Conservation (phyloP, 306 rosid genomes). For the Acacia melanoxylon region DNA sequence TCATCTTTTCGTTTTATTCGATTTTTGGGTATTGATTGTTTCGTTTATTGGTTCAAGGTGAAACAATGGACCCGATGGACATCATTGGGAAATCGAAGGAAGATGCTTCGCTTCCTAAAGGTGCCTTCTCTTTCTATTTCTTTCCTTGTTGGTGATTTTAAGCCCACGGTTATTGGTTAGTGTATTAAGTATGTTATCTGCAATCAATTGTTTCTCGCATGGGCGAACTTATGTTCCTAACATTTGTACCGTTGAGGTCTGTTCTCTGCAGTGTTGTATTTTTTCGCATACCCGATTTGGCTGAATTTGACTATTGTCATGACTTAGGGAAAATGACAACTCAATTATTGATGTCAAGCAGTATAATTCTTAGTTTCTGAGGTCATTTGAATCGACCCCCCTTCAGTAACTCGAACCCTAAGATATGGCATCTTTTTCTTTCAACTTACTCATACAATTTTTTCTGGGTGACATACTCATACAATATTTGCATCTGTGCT, state of each 20-base stretch:
- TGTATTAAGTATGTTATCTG: background rate
- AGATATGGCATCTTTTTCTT: background rate
- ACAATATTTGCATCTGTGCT: background rate
- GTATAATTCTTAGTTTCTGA: background rate
- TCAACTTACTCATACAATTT: background rate
- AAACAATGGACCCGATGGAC: constrained; percentile 92
- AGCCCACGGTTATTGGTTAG: background rate
- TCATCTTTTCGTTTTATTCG: background rate
- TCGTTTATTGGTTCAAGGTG: constrained; percentile 33
- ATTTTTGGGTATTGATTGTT: background rate
- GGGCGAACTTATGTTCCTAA: background rate
- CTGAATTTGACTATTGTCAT: background rate
- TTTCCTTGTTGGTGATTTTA: background rate
- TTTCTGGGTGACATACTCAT: no score
- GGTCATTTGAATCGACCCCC: background rate
- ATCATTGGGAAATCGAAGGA: constrained; percentile 98
- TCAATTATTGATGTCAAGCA: background rate
- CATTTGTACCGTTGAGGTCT: background rate
- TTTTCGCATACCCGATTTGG: background rate
- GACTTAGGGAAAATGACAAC: background rate
- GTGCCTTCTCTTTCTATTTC: constrained; percentile 28
- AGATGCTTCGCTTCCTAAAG: constrained; percentile 99
- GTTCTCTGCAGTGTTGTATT: background rate
- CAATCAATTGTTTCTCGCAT: background rate
- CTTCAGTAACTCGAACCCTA: background rate